phyloP scores from a whole-genome alignment of 2,329 filamentous ascomycete species.

The Cladosporium sp. region DNA sequence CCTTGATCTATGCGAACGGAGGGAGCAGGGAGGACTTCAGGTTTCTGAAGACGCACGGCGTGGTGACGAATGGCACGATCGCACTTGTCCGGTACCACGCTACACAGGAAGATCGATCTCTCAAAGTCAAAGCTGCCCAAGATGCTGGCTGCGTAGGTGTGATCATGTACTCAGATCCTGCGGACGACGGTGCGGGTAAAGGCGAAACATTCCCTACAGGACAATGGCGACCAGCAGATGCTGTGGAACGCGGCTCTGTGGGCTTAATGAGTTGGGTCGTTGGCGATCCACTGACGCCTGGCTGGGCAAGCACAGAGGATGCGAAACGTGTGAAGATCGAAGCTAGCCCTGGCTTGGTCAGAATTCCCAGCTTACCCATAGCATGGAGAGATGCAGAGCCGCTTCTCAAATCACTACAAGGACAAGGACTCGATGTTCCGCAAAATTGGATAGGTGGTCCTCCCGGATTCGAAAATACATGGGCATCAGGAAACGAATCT shows the following conservation, averaged over 20 bases:
- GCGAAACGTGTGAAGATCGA: slow-evolving; percentile 66
- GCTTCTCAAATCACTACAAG: slow-evolving; percentile 73
- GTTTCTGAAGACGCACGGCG: slow-evolving; percentile 65
- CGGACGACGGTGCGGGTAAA: slow-evolving; percentile 75
- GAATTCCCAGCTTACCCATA: slow-evolving; percentile 87
- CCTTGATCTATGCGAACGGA: slow-evolving; percentile 88
- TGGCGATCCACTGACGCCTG: slow-evolving; percentile 90
- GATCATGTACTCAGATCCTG: slow-evolving; percentile 88
- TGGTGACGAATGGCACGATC: slow-evolving; percentile 77
- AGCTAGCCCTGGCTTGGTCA: slow-evolving; percentile 69
- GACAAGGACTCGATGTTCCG: slow-evolving; percentile 68
- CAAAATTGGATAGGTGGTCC: slow-evolving; percentile 74
- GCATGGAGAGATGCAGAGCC: slow-evolving; percentile 85
- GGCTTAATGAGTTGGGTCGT: slow-evolving; percentile 78
- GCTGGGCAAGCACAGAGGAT: slow-evolving; percentile 68
- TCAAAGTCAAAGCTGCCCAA: slow-evolving; percentile 91
- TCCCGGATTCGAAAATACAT: slow-evolving; percentile 62
- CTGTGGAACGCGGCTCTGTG: slow-evolving; percentile 79
- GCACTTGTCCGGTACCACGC: slow-evolving; percentile 81
- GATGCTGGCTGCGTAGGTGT: slow-evolving; percentile 82
- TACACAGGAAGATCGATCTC: slow-evolving; percentile 66
- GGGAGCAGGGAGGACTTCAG: slow-evolving; percentile 83
- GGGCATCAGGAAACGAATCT: slow-evolving; percentile 77
- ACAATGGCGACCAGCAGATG: slow-evolving; percentile 73
- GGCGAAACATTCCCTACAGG: slow-evolving; percentile 75